Evolutionary conservation across 2,329 filamentous ascomycete genomes (phyloP).

Genomic region (Pyrenophora graminea): DNA sequence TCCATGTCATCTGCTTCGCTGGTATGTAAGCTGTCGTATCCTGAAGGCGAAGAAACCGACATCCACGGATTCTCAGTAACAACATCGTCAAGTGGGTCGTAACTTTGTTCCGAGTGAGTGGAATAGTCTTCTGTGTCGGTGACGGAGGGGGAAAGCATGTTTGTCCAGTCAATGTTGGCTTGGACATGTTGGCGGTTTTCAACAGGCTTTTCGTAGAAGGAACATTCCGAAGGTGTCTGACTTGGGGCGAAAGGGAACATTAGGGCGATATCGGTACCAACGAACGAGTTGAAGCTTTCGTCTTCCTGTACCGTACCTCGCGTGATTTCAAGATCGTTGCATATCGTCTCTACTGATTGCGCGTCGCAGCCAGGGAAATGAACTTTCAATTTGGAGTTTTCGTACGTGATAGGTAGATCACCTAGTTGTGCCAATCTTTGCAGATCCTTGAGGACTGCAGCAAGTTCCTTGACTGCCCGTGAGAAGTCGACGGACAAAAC

Average conservation of each 20-base stretch:
- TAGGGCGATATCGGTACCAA: constrained; percentile 74
- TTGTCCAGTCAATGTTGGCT: constrained; percentile 59
- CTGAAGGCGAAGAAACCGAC: constrained; percentile 53
- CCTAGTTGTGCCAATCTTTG: constrained; percentile 76
- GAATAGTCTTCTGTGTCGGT: constrained; percentile 44
- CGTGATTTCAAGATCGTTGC: constrained; percentile 82
- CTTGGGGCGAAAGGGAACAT: constrained; percentile 84
- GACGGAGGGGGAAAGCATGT: constrained; percentile 58
- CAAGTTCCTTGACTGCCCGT: constrained; percentile 80
- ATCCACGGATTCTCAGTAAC: constrained; percentile 57
- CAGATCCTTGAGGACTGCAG: constrained; percentile 78
- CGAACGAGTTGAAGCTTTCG: constrained; percentile 68
- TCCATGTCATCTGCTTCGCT: constrained; percentile 54
- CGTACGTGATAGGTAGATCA: constrained; percentile 78
- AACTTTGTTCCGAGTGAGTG: constrained; percentile 43
- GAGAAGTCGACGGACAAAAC: constrained; percentile 86
- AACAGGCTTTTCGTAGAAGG: constrained; percentile 52
- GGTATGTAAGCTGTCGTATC: constrained; percentile 62
- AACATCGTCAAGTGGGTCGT: constrained; percentile 49
- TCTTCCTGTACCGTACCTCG: constrained; percentile 82
- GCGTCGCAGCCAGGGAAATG: constrained; percentile 91
- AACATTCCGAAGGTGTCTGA: constrained; percentile 52
- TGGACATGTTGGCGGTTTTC: constrained; percentile 37
- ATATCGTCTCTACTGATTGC: constrained; percentile 78
- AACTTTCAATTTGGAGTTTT: constrained; percentile 71